Conservation (phyloP, 2,329 filamentous ascomycete species). For the Ambrosiella beaveri region DNA sequence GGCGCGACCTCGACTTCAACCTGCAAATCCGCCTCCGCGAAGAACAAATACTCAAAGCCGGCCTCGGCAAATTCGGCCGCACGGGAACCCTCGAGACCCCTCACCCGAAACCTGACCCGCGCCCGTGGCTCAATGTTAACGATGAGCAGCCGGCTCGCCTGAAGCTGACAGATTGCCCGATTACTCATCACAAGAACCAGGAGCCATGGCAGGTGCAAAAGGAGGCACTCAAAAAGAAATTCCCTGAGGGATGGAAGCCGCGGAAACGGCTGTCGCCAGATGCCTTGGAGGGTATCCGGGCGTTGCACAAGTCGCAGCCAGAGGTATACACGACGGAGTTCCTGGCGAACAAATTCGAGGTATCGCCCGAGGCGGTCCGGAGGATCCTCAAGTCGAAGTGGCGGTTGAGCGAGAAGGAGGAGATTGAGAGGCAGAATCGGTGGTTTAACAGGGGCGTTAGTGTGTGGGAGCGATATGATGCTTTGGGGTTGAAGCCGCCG, state of each 20-base stretch:
- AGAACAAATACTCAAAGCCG: not conserved
- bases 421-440: conserved; percentile 37
- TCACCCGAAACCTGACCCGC: not conserved
- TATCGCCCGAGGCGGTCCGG: conserved; percentile 75
- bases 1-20: not conserved
- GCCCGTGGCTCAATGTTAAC: not conserved
- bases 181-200: conserved; percentile 8
- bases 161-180: not conserved
- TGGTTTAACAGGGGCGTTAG: conserved; percentile 44
- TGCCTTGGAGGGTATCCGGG: conserved; percentile 74
- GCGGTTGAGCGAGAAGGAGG: conserved; percentile 40
- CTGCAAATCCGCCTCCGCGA: not conserved
- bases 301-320: conserved; percentile 62
- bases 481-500: conserved; percentile 44
- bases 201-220: conserved; percentile 62
- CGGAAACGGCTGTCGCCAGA: conserved; percentile 80
- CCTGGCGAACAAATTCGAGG: conserved; percentile 61
- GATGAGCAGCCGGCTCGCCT: too few species aligned
- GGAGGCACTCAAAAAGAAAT: conserved; percentile 55
- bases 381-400: conserved; percentile 73
- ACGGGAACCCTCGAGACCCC: not conserved
- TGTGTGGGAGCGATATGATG: conserved; percentile 43
- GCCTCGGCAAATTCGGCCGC: not conserved
- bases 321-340: conserved; percentile 56
- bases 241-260: conserved; percentile 66